Evolutionary conservation across 139 green algal species (phyloP).

Genomic region (Chlorella sp.): DNA sequence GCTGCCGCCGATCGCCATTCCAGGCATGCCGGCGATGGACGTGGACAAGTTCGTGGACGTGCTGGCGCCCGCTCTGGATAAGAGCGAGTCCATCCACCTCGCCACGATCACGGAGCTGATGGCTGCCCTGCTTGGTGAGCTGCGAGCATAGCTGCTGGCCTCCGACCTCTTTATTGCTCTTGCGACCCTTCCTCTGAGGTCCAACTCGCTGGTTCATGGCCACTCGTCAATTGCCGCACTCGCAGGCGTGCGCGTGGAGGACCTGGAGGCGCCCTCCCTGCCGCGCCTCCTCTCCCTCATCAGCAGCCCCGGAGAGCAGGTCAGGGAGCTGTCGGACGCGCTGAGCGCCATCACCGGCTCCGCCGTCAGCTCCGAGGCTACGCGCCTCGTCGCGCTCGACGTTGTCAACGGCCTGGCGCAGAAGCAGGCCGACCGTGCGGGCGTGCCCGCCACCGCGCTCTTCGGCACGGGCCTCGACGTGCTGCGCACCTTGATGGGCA

Average conservation of each 20-base stretch:
- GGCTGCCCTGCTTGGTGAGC: slow-evolving; percentile 22
- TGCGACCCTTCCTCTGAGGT: no score
- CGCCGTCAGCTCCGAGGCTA: slow-evolving; percentile 15
- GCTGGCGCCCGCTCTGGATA: slow-evolving; percentile 48
- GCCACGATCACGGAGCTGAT: slow-evolving; percentile 37
- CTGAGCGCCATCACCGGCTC: slow-evolving; percentile 24
- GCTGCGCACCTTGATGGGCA: no score
- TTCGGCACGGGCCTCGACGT: no score
- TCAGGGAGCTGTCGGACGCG: slow-evolving; percentile 45
- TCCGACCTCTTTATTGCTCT: no score
- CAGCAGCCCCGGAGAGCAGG: slow-evolving; percentile 41
- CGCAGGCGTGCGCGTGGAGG: slow-evolving; percentile 18
- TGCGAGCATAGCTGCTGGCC: no score
- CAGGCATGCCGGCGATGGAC: slow-evolving; percentile 34
- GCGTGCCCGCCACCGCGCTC: no score
- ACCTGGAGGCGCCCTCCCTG: slow-evolving; percentile 40
- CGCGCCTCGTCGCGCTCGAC: slow-evolving; percentile 35
- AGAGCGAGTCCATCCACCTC: slow-evolving; percentile 57
- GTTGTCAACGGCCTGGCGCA: slow-evolving; percentile 34
- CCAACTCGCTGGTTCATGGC: no score
- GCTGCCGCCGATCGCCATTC: slow-evolving; percentile 52
- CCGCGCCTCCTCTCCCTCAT: slow-evolving; percentile 33
- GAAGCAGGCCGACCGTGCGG: slow-evolving; percentile 16
- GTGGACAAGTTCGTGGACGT: slow-evolving; percentile 37
- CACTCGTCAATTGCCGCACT: no score